Conservation (phyloP, 305 asterid species). For the Plantago coronopus region DNA sequence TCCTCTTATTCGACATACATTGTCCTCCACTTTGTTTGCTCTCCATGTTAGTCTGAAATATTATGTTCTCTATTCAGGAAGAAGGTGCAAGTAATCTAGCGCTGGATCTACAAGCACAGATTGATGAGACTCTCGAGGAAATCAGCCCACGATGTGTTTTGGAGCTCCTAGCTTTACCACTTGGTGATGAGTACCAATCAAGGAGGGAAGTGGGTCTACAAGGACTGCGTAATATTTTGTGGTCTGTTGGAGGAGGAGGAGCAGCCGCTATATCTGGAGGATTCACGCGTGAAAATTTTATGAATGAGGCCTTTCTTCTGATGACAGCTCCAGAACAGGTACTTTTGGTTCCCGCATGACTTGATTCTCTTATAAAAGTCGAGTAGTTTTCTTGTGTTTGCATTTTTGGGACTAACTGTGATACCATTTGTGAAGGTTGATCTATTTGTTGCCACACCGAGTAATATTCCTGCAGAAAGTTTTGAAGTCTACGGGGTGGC, state of each 20-base stretch:
- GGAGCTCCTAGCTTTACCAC: constrained; percentile 84
- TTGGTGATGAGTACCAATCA: constrained; percentile 57
- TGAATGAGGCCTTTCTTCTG: constrained; percentile 77
- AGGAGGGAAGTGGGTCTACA: constrained; percentile 86
- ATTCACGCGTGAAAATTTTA: constrained; percentile 89
- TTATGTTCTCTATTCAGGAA: constrained; percentile 46
- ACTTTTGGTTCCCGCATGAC: constrained; percentile 2
- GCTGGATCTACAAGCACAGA: constrained; percentile 83
- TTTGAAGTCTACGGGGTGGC: constrained; percentile 98
- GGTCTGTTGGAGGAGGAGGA: constrained; percentile 99
- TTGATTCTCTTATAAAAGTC: not conserved
- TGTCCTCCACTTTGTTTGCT: too few species aligned
- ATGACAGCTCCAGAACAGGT: constrained; percentile 99
- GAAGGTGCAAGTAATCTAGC: constrained; percentile 98
- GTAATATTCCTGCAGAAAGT: constrained; percentile 94
- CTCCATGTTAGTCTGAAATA: not conserved
- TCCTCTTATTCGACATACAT: too few species aligned
- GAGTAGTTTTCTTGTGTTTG: constrained; percentile 4
- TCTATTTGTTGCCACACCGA: constrained; percentile 88
- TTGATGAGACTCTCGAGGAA: constrained; percentile 91
- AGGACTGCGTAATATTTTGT: constrained; percentile 84
- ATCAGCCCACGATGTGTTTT: constrained; percentile 74
- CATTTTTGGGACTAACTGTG: not conserved
- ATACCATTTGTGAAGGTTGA: constrained; percentile 54
- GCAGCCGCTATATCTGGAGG: constrained; percentile 93